Base-by-base conservation (phyloP, 805 yeast genomes). In the Metschnikowia lachancei region DNA sequence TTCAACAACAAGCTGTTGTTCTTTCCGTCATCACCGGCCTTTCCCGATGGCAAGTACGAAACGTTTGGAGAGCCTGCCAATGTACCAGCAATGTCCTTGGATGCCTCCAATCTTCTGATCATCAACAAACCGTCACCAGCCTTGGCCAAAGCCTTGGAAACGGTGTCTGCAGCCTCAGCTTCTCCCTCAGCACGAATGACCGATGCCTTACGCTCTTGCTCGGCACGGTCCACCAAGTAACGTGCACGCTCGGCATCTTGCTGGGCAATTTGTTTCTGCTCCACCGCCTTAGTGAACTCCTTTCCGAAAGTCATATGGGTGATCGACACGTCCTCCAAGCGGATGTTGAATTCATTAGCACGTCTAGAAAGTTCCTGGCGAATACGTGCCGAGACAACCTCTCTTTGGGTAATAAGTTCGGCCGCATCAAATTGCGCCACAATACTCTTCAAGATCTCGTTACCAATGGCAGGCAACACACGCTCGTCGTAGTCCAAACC, bases 111-210 rank as follows among this genome's bases (percentile, higher is more conserved):
- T 72, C 98, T 81, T 77, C 99, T 82, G 59, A 94, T 91, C 74
- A 87, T 78, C 63, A 94, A 76, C 57, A 94, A 76, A 56, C 98
- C 98, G 63, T 94, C 98, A 66, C 99, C 99, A 19, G 95, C 90
- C 73, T 90, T 91, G 45, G 84, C 81, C 55, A 94, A 78, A 4
- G 98, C 97, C 68, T 83, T 87, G 30, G 97, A 89, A 52, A 94
- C 94, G 51, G 83, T 83, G 50, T 94, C 98, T 3, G 99, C 99
- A 48, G 96, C 89, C 68, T 94, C 98, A 41, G 99, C 99, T 72
- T 94, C 99, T 71, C 98, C 99, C 70, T 94, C 99, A 24, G 99
- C 99, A 61, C 98, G 82, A 56, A 94, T 91, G 59, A 94, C 89
- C 39, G 87, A 75, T 2, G 98, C 99, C 67, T 86, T 91, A 64